These are phyloP conservation scores for Cicer yamashitae DNA, from an alignment of 306 rosid species.

Conservation along the genomic window DNA sequence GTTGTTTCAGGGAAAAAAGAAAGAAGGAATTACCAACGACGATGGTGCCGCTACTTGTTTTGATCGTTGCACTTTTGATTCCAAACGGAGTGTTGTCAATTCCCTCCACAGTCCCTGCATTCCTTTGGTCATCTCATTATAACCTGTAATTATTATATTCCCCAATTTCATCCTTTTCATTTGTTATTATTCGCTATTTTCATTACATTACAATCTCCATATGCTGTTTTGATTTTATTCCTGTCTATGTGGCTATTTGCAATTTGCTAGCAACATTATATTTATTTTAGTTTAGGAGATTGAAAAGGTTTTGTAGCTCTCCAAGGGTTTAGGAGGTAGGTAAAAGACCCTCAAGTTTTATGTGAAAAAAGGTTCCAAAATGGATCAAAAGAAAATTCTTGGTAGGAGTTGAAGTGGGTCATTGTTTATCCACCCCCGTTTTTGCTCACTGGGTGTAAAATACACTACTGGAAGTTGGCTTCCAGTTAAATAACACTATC, in stretches of 20 bases:
- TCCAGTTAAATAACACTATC: no score
- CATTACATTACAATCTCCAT: not conserved
- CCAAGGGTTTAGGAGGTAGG: not conserved
- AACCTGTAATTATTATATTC: constrained; percentile 28
- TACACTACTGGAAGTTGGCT: no score
- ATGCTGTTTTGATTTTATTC: constrained; percentile 8
- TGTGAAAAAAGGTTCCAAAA: not conserved
- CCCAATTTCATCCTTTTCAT: not conserved
- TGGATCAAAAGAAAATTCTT: not conserved
- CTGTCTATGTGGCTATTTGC: constrained; percentile 1
- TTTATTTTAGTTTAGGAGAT: constrained; percentile 22
- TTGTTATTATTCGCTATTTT: not conserved
- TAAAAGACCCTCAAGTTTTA: not conserved
- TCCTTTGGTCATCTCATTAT: constrained; percentile 83
- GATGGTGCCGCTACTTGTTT: constrained; percentile 49
- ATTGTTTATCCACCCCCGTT: no score
- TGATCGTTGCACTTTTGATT: constrained; percentile 49
- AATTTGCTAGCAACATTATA: not conserved
- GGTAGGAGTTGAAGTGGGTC: not conserved
- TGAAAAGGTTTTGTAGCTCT: not conserved
- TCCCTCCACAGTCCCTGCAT: constrained; percentile 82
- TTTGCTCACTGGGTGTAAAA: no score
- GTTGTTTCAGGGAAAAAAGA: constrained; percentile 46
- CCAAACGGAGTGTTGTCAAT: constrained; percentile 48
- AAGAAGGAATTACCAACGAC: constrained; percentile 26